phyloP scores from a whole-genome alignment of 1,284 basidiomycete species.

The Coriolopsis trogii region DNA sequence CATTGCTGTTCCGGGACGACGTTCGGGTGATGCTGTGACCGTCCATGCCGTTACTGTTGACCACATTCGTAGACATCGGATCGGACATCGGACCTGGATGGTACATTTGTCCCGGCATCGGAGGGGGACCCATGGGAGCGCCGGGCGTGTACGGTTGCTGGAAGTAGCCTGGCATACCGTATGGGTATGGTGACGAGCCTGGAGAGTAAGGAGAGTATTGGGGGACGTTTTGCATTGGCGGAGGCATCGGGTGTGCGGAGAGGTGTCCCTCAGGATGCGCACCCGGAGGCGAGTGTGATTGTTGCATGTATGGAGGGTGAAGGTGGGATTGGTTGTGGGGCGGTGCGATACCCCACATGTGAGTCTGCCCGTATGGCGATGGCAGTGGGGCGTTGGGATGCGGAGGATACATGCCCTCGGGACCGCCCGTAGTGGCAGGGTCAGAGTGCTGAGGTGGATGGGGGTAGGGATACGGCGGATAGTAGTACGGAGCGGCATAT shows the following conservation, averaged over 20 bases:
- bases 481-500: conserved; percentile 46
- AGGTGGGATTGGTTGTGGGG: conserved; percentile 37
- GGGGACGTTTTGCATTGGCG: conserved; percentile 31
- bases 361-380: conserved; percentile 33
- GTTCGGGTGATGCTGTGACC: conserved; percentile 36
- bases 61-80: conserved; percentile 1
- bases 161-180: conserved; percentile 52
- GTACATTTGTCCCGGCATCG: conserved; percentile 30
- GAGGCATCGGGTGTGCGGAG: conserved; percentile 13
- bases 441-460: conserved; percentile 40
- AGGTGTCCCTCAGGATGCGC: conserved; percentile 16
- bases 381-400: conserved; percentile 34
- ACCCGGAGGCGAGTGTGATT: conserved; percentile 24
- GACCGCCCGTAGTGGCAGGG: conserved; percentile 33
- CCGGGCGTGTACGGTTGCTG: conserved; percentile 31
- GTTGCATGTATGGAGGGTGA: conserved; percentile 36
- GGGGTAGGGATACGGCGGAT: conserved; percentile 43
- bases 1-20: conserved; percentile 37
- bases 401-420: conserved; percentile 37
- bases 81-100: conserved; percentile 15
- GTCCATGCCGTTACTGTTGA: conserved; percentile 21
- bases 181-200: conserved; percentile 42
- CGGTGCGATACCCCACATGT: conserved; percentile 37
- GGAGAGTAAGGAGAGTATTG: conserved; percentile 43
- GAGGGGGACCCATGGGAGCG: conserved; percentile 42